These are phyloP conservation scores for Paramecium sonneborni DNA, from an alignment of 73 alveolate genomes.

Conservation along the genomic window DNA sequence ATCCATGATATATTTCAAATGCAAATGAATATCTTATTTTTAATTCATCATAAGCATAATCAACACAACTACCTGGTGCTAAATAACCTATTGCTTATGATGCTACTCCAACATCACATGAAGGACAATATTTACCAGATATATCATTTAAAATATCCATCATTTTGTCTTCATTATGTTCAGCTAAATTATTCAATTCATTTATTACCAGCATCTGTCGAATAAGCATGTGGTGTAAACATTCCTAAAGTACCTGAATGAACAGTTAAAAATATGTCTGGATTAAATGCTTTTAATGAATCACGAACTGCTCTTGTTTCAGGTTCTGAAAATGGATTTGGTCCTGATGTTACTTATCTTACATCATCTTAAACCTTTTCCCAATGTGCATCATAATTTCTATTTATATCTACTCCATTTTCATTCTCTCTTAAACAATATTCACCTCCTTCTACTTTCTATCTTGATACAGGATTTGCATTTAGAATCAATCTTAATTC, in stretches of 20 bases:
- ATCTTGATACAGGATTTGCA: constrained; percentile 77
- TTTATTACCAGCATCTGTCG: constrained; percentile 27
- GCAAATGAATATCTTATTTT: constrained; percentile 72
- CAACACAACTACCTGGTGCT: constrained; percentile 76
- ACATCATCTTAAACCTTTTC: constrained; percentile 54
- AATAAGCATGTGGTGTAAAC: constrained; percentile 72
- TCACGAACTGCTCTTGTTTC: constrained; percentile 68
- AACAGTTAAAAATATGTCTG: constrained; percentile 71
- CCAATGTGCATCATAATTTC: constrained; percentile 82
- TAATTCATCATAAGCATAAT: constrained; percentile 70
- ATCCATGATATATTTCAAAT: constrained; percentile 71
- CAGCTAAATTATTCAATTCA: not conserved
- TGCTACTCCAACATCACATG: constrained; percentile 75
- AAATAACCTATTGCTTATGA: constrained; percentile 66
- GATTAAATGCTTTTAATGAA: constrained; percentile 54
- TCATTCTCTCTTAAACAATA: constrained; percentile 74
- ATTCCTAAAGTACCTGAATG: constrained; percentile 73
- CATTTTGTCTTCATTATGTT: constrained; percentile 41
- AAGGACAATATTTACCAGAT: constrained; percentile 30
- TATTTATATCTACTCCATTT: constrained; percentile 73
- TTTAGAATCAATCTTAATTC: constrained; percentile 62
- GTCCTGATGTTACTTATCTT: constrained; percentile 65
- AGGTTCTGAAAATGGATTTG: constrained; percentile 74
- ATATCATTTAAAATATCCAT: constrained; percentile 43
- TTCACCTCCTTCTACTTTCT: constrained; percentile 74